Base-by-base conservation (phyloP, 2,329 filamentous ascomycete genomes). In the Colletotrichum sansevieriae region DNA sequence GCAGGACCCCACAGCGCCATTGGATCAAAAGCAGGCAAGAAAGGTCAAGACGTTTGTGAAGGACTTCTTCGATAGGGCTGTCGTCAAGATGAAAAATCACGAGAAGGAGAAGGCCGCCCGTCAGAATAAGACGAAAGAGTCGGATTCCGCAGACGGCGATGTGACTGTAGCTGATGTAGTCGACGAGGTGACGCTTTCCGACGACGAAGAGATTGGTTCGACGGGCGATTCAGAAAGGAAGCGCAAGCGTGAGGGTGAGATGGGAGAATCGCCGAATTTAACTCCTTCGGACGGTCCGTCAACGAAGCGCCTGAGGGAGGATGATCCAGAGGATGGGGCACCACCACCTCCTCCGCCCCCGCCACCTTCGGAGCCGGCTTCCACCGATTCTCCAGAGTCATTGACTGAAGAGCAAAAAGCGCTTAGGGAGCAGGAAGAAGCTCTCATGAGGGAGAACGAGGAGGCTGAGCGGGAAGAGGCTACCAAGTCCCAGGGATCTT, bases 31-130 rank as follows among this genome's bases (percentile, higher is more conserved):
- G 76, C 92, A 96, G 74, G 88, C 91, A 74, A 91, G 91, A 76
- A 93, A 94, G 71, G 88, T 98, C 68, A 97, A 93, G 81, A 90
- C 88, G 65, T 94, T 92, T 76, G 94, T 95, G 66, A 72, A 72
- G 49, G 91, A 94, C 58, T 98, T 91, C 78, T 91, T 98, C 75
- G 93, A 97, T 69, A 95, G 94, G 76, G 95, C 94, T 0, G 90
- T 95, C 2, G 84, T 86, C 64, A 97, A 97, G 80, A 93, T 91
- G 72, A 82, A 79, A 41, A 89, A 86, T 70, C 87, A 90, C 71
- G 90, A 95, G 72, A 89, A 89, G 77, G 87, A 87, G 70, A 92
- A 89, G 75, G 82, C 84, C 1, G 85, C 84, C 71, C 76, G 73
- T 11, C 73, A 76, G 35, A 71, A 69, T 60, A 74, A 72, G 61